Conservation (phyloP, 257 asterid genomes). For the Ballota nigra region DNA sequence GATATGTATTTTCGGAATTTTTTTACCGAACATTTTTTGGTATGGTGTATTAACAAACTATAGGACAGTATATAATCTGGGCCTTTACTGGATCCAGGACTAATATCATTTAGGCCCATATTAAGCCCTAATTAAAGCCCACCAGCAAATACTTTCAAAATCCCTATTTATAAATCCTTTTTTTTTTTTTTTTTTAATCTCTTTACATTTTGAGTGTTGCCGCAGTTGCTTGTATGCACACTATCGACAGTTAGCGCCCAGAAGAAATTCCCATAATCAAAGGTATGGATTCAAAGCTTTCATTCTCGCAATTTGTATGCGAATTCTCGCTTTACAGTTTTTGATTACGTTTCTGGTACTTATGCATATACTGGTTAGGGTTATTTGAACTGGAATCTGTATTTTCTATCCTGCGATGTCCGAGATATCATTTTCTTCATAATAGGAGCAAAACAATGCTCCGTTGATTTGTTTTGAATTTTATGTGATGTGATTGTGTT, state of each 20-base stretch:
- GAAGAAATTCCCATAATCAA: conserved; percentile 13
- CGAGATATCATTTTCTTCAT: not conserved
- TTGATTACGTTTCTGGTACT: not conserved
- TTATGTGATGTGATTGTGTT: not conserved
- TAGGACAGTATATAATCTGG: no score
- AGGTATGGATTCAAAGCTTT: conserved; percentile 1
- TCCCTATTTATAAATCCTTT: not conserved
- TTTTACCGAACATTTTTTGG: no score
- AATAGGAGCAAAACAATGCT: not conserved
- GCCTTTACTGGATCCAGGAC: no score
- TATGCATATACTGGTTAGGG: conserved; percentile 2
- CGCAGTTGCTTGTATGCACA: not conserved
- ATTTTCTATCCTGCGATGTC: not conserved
- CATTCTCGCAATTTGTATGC: not conserved
- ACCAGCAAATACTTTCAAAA: not conserved
- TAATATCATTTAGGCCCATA: not conserved
- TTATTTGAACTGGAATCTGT: conserved; percentile 6
- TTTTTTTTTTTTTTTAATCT: no score
- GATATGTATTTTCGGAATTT: no score
- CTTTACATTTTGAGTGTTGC: not conserved
- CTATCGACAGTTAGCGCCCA: conserved; percentile 3
- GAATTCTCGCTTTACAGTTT: not conserved
- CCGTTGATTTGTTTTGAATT: not conserved
- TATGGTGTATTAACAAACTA: no score
- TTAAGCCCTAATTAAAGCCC: not conserved